phyloP scores from a whole-genome alignment of 345 rosid genomes.

The Balakata baccata region DNA sequence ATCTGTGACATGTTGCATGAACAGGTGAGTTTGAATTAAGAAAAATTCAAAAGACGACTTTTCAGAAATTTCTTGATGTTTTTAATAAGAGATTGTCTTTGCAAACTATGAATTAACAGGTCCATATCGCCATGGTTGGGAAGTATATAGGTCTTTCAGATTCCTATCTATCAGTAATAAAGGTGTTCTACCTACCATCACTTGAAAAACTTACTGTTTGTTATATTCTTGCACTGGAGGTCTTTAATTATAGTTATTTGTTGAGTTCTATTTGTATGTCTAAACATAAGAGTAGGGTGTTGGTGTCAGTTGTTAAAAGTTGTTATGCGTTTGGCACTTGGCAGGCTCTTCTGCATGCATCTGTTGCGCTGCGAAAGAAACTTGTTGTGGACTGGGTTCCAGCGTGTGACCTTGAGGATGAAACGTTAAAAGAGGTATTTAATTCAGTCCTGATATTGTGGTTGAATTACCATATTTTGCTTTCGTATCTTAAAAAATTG shows the following conservation, averaged over 20 bases:
- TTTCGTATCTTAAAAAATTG: neutral
- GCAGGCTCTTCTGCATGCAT: constrained; percentile 96
- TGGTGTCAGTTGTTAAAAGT: neutral
- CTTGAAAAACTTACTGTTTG: neutral
- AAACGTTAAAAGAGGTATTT: constrained; percentile 57
- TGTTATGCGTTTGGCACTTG: constrained; percentile 20
- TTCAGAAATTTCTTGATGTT: neutral
- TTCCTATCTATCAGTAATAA: constrained; percentile 69
- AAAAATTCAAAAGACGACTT: neutral
- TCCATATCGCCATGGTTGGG: constrained; percentile 78
- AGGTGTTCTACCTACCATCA: constrained; percentile 34
- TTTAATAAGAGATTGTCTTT: constrained; percentile 2
- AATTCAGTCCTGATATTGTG: neutral
- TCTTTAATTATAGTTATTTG: neutral
- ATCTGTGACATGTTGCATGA: constrained; percentile 59
- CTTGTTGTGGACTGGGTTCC: constrained; percentile 91
- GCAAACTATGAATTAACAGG: constrained; percentile 35
- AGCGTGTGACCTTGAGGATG: constrained; percentile 93
- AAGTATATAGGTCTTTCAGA: constrained; percentile 74
- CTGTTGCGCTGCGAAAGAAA: constrained; percentile 71
- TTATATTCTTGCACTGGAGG: neutral
- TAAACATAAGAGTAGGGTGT: neutral
- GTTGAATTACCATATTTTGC: neutral
- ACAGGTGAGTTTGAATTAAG: constrained; percentile 45
- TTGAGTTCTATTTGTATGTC: too few relatives aligned